Evolutionary conservation across 352 stramenopile genomes (phyloP).

Genomic region (Peronospora tabacina): DNA sequence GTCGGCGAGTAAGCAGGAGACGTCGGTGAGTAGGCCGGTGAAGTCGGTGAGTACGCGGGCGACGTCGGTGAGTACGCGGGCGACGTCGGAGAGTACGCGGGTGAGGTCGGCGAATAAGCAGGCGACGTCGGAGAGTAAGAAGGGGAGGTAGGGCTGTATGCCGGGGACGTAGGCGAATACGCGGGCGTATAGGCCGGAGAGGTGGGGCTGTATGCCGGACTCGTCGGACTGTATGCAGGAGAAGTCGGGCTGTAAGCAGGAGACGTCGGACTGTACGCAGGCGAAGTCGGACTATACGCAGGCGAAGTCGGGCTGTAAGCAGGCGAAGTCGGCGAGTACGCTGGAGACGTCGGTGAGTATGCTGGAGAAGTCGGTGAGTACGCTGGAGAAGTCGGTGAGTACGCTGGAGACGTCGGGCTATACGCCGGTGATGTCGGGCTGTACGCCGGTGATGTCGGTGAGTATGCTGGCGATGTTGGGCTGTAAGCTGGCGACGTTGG

Average conservation of each 20-base stretch:
- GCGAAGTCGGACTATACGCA: constrained; percentile 62
- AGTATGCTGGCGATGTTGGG: constrained; percentile 75
- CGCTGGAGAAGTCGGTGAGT: constrained; percentile 61
- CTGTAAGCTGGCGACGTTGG: constrained; percentile 76
- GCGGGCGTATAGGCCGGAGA: constrained; percentile 76
- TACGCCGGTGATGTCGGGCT: constrained; percentile 65
- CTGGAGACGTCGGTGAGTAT: constrained; percentile 67
- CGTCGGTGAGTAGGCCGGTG: constrained; percentile 57
- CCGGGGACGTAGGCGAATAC: too few species aligned
- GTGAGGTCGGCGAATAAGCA: too few species aligned
- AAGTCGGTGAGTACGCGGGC: too few species aligned
- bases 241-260: constrained; percentile 65
- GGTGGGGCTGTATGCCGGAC: constrained; percentile 62
- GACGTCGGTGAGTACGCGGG: too few species aligned
- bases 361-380: constrained; percentile 82
- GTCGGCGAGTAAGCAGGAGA: constrained; percentile 60
- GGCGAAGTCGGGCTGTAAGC: constrained; percentile 64
- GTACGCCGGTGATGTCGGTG: constrained; percentile 77
- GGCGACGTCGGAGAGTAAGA: too few species aligned
- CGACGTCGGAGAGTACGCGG: constrained; percentile 64
- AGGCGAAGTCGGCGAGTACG: constrained; percentile 51
- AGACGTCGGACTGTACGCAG: constrained; percentile 71
- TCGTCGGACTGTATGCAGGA: constrained; percentile 60
- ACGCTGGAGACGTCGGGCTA: constrained; percentile 56
- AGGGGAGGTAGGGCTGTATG: constrained; percentile 63